Base-by-base conservation (phyloP, 2,329 filamentous ascomycete species). In the Coniochaeta hoffmannii region DNA sequence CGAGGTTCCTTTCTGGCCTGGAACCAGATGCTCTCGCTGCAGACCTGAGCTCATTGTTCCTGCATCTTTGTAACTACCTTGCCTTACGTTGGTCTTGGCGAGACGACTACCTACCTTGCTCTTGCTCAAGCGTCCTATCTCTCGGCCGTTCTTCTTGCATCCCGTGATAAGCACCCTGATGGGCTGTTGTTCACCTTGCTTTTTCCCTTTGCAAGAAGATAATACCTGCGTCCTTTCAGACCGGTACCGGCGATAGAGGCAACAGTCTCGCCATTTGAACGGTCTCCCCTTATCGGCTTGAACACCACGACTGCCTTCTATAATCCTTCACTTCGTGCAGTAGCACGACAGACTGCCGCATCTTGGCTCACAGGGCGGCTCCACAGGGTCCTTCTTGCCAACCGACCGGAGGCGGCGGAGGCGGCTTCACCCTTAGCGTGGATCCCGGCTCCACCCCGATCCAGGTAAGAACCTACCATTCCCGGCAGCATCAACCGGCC, bases 161-260 rank as follows among this genome's bases (percentile, higher is more conserved):
- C 10, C 11, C 26, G 15, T 15, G 41, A 46, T 24, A 46, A 8
- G 24, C 22, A 46, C 41, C 41, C 26, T 19, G 19, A 15, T 46
- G 41, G 12, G 22, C 24, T 46, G 41, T 6, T 19, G 41, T 28
- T 46, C 22, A 28, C 19, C 41, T 28, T 46, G 41, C 12, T 24
- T 12, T 46, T 46, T 28, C 41, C 41, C 26, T 12, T n/a, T 26
- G 41, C 41, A 28, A n/a, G 9, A 28, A n/a, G 9, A 26, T 28
- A 46, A 22, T 28, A 46, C 12, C 24, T 46, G 41, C 2, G 6
- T 28, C 41, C 19, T 28, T 5, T 51, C 15, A 28, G 26, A 32
- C 49, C 49, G 49, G 49, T 51, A 51, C 49, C 49, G 49, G 49
- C 11, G 49, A 31, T 34, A 51, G 49, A 28, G n/a, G 31, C 49